Evolutionary conservation across 495 filamentous ascomycete species (phyloP), one percentile per base, ranked within the genome.

Genomic region (Hypomontagnella submonticulosa): DNA sequence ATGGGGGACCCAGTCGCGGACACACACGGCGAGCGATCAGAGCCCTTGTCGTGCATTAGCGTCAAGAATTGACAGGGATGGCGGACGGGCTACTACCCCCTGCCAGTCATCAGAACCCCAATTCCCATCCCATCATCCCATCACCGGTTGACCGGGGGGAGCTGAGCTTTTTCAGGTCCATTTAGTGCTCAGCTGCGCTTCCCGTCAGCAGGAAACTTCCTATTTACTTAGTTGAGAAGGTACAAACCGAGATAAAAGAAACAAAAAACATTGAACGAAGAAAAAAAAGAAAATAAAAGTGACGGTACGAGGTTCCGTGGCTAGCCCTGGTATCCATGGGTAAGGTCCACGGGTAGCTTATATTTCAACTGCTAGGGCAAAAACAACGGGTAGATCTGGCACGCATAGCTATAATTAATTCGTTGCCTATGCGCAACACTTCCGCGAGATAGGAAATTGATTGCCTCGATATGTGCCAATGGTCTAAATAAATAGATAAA

Each of bases 21-120:
- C 68, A 67, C 36, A 56, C 64, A 61, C 23, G 57, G 64, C 71
- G 61, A 69, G 55, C 62, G 69, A 71, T 69, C 64, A 69, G 50
- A 37, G 46, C 50, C 71, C 71, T 56, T 73, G 71, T 66, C 48
- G 44, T 67, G 67, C 63, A 71, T 60, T 65, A 69, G 30, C 12
- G 57, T 53, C 58, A 66, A 67, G 65, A 61, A 67, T 51, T 23
- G 23, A 27, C 42, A 57, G 59, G 65, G 55, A 60, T 60, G 10
- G 44, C 49, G 65, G 59, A 63, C 52, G 33, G 54, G 40, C 51
- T 57, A 47, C 41, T 8, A 13, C 53, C 65, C 57, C 66, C 54
- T 69, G 59, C 27, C 47, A 50, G 36, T 57, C 51, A 53, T 38
- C 32, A 52, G 41, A 44, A 65, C 61, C 61, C 54, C 50, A 68